phyloP scores from a whole-genome alignment of 192 early-diverging fungal species.

The Backusella parvicylindrica region DNA sequence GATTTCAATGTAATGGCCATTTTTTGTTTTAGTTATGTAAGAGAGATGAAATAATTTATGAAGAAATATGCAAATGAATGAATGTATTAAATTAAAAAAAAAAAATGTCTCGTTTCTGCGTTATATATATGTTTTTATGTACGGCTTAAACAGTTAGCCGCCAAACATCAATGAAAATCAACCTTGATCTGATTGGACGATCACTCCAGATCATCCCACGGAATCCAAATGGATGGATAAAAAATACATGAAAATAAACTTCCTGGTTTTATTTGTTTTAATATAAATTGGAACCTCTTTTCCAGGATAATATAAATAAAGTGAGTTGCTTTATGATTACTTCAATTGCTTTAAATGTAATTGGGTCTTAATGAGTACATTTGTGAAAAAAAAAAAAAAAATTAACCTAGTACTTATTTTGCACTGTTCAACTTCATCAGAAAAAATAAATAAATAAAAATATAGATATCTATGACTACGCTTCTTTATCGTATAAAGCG shows the following conservation, averaged over 20 bases:
- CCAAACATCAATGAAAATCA: not conserved
- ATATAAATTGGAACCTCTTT: too few relatives aligned
- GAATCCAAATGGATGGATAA: not conserved
- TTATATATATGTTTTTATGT: not conserved
- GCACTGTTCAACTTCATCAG: not conserved
- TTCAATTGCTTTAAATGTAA: too few relatives aligned
- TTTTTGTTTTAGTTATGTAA: not conserved
- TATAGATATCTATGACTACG: not conserved
- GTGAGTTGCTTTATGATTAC: too few relatives aligned
- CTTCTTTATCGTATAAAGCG: not conserved
- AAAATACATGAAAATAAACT: not conserved
- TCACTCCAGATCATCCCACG: not conserved
- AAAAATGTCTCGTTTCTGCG: not conserved
- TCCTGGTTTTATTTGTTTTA: not conserved
- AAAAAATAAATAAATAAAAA: too few relatives aligned
- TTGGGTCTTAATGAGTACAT: too few relatives aligned
- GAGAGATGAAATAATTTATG: not conserved
- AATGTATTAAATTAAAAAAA: not conserved
- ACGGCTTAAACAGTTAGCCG: conserved; percentile 16
- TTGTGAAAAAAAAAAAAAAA: too few relatives aligned
- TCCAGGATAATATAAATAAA: too few relatives aligned
- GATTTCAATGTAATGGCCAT: not conserved
- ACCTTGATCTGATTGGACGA: not conserved
- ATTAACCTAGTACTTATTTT: not conserved
- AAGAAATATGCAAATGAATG: not conserved